Conservation (phyloP, 1,284 basidiomycete species). For the Apiotrichum veenhuisii region DNA sequence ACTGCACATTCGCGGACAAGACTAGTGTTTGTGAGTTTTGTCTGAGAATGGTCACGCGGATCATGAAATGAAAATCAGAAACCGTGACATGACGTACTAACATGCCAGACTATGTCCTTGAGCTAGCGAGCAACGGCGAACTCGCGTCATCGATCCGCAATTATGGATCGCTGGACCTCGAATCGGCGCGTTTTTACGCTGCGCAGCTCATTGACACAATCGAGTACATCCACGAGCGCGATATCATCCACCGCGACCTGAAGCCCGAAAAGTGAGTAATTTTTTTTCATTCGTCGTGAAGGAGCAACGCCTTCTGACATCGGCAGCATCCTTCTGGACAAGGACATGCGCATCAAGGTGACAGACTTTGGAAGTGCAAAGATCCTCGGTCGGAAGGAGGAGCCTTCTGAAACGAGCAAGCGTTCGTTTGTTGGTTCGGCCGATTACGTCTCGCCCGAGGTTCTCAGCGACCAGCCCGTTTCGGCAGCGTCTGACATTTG, state of each 20-base stretch:
- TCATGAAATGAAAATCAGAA: too few relatives aligned
- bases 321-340: constrained; percentile 70
- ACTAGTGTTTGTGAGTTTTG: constrained; percentile 73
- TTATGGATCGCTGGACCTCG: constrained; percentile 73
- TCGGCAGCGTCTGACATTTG: constrained; percentile 55
- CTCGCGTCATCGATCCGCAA: constrained; percentile 71
- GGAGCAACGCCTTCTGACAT: background rate
- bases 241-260: constrained; percentile 84
- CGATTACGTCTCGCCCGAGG: constrained; percentile 91
- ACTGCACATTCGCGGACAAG: constrained; percentile 79
- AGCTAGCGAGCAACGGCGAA: constrained; percentile 85
- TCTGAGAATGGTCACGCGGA: too few relatives aligned
- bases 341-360: constrained; percentile 80
- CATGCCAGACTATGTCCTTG: constrained; percentile 76
- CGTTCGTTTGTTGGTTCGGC: constrained; percentile 91
- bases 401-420: constrained; percentile 32
- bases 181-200: constrained; percentile 73
- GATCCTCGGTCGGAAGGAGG: constrained; percentile 60
- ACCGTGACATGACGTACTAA: too few relatives aligned
- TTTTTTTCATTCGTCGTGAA: background rate
- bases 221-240: constrained; percentile 81
- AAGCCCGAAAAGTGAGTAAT: constrained; percentile 75
- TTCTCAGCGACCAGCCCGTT: constrained; percentile 66
- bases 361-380: constrained; percentile 98
- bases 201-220: constrained; percentile 85